These are phyloP conservation scores for Heliocybe sulcata DNA, from an alignment of 1,284 basidiomycete species.

Conservation along the genomic window DNA sequence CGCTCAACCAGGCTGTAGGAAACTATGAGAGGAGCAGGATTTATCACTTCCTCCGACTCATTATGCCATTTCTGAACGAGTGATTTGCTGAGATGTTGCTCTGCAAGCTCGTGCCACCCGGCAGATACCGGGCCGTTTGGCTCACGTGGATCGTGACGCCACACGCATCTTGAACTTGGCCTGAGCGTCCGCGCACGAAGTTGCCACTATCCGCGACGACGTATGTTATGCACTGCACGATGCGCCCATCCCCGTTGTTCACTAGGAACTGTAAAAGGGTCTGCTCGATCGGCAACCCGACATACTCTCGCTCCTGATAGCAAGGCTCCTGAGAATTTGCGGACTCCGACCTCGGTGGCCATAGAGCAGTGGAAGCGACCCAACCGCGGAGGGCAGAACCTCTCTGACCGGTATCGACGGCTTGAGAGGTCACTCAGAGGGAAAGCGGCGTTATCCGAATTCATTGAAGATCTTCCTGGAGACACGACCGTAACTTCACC, in stretches of 20 bases:
- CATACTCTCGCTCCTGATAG: not conserved
- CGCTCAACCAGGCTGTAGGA: too few relatives aligned
- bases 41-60: too few relatives aligned
- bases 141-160: too few relatives aligned
- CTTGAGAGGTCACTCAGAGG: conserved; percentile 48
- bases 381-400: conserved; percentile 34
- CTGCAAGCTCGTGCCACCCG: too few relatives aligned
- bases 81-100: too few relatives aligned
- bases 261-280: not conserved
- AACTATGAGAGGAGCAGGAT: too few relatives aligned
- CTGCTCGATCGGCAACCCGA: not conserved
- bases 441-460: conserved; percentile 30
- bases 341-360: not conserved
- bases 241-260: too few relatives aligned
- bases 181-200: too few relatives aligned
- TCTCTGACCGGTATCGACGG: conserved; percentile 41
- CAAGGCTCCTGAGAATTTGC: not conserved
- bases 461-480: conserved; percentile 19
- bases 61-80: too few relatives aligned
- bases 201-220: not conserved
- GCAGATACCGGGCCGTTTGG: too few relatives aligned
- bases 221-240: not conserved
- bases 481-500: not conserved
- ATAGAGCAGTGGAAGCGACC: conserved; percentile 3
- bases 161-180: too few relatives aligned